A percentile compares a stretch with the other conserved stretches of the same genome.
These are phyloP conservation scores for Epichloe gansuensis DNA, from an alignment of 2,329 filamentous ascomycete genomes.

Conservation along the genomic window DNA sequence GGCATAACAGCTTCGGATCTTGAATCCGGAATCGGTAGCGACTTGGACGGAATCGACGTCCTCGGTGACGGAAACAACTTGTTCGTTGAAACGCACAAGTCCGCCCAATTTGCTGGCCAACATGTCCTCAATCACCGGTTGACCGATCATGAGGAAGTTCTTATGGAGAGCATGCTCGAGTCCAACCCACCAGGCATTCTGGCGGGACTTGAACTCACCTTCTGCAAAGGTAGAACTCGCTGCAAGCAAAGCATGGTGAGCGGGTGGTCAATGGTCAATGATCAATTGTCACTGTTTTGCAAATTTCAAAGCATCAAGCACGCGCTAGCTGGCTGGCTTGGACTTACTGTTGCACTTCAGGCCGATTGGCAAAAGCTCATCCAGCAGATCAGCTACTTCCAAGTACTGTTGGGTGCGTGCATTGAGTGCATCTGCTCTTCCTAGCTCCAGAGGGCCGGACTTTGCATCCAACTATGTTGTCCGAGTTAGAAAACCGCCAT, in stretches of 20 bases:
- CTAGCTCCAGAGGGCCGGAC: slow-evolving; percentile 25
- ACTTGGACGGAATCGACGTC: slow-evolving; percentile 35
- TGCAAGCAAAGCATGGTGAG: too few relatives aligned
- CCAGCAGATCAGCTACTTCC: slow-evolving; percentile 30
- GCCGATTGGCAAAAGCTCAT: slow-evolving; percentile 28
- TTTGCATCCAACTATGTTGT: slow-evolving; percentile 27
- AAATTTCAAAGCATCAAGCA: neutral
- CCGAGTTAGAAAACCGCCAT: neutral
- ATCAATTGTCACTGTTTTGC: too few relatives aligned
- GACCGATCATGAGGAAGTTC: slow-evolving; percentile 39
- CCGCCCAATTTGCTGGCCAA: slow-evolving; percentile 23
- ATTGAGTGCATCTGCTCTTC: slow-evolving; percentile 36
- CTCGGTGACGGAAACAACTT: slow-evolving; percentile 39
- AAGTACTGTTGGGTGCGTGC: slow-evolving; percentile 36
- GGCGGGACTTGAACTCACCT: slow-evolving; percentile 34
- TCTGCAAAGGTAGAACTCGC: slow-evolving; percentile 35
- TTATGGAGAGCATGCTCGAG: slow-evolving; percentile 32
- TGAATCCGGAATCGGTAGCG: slow-evolving; percentile 20
- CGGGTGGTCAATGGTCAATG: too few relatives aligned
- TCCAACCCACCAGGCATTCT: slow-evolving; percentile 35
- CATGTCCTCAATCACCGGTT: slow-evolving; percentile 30
- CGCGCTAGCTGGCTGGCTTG: slow-evolving; percentile 5
- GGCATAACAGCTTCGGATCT: slow-evolving; percentile 27
- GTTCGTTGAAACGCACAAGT: slow-evolving; percentile 25
- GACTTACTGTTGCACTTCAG: slow-evolving; percentile 36